These are phyloP conservation scores for Guillardia theta DNA, from an alignment of 78 protist species.

Conservation along the genomic window DNA sequence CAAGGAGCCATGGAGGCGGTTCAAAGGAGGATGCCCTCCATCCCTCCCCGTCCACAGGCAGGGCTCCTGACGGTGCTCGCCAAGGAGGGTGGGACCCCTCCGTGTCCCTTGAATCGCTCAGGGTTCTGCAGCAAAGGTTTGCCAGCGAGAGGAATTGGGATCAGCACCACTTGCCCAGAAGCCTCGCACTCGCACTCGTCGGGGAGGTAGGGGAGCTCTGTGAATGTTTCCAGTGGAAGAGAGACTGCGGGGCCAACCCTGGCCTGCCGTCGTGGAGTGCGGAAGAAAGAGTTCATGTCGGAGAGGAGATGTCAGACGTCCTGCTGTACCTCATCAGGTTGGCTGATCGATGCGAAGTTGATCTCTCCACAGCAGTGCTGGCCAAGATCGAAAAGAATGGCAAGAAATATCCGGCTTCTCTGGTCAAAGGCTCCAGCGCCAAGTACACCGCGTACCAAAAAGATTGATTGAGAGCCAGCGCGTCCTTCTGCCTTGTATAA, in stretches of 20 bases:
- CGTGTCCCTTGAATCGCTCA: not conserved
- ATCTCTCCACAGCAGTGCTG: not conserved
- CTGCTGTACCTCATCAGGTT: not conserved
- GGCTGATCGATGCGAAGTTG: not conserved
- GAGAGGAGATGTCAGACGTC: not conserved
- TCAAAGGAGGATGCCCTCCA: no score
- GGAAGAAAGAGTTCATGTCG: not conserved
- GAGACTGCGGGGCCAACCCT: not conserved
- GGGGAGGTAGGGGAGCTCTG: not conserved
- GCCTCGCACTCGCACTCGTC: not conserved
- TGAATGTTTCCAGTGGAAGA: not conserved
- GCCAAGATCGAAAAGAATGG: not conserved
- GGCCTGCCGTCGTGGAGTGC: not conserved
- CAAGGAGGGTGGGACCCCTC: not conserved
- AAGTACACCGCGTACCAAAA: not conserved
- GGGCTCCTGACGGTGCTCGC: not conserved
- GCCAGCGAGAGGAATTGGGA: not conserved
- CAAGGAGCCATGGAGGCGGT: no score
- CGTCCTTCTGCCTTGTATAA: no score
- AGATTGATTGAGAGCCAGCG: no score
- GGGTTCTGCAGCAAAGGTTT: not conserved
- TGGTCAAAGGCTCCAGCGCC: not conserved
- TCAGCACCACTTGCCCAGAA: not conserved
- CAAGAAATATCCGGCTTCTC: not conserved
- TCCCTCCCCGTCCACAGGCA: no score